Conservation (phyloP, 2,329 filamentous ascomycete species). For the Calonectria naviculata region DNA sequence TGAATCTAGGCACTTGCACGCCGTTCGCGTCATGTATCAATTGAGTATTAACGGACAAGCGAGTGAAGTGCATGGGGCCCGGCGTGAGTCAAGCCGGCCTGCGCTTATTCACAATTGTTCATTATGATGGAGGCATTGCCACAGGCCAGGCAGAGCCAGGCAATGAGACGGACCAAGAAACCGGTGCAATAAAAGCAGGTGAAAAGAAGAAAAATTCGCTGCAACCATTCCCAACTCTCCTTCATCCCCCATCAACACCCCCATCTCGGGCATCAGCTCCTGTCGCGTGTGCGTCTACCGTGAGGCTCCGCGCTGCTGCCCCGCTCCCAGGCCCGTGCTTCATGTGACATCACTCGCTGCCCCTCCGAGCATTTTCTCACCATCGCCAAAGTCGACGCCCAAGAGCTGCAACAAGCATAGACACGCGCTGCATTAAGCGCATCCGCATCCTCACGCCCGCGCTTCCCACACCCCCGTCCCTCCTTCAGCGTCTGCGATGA, state of each 20-base stretch:
- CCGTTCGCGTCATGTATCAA: constrained; percentile 3
- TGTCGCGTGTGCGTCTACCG: background rate
- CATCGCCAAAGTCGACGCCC: constrained; percentile 33
- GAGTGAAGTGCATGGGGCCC: constrained; percentile 16
- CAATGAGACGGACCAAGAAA: background rate
- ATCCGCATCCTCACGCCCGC: constrained; percentile 18
- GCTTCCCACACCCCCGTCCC: constrained; percentile 14
- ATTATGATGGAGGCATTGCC: background rate
- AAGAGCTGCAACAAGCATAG: constrained; percentile 26
- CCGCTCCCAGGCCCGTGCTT: constrained; percentile 32
- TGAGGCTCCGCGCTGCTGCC: constrained; percentile 18
- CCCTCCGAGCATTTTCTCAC: constrained; percentile 33
- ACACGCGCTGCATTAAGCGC: constrained; percentile 16
- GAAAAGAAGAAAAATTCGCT: background rate
- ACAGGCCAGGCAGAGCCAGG: background rate
- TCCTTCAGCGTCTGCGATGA: constrained; percentile 31
- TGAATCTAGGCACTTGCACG: background rate
- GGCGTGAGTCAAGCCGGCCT: constrained; percentile 39
- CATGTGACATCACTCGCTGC: constrained; percentile 42
- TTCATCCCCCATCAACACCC: background rate
- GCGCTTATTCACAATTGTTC: background rate
- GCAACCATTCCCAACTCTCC: background rate
- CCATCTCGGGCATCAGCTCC: background rate
- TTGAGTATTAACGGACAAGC: background rate
- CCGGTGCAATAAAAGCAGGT: background rate